These are phyloP conservation scores for Saccharomycopsis malanga DNA, from an alignment of 805 yeast genomes.

Conservation along the genomic window DNA sequence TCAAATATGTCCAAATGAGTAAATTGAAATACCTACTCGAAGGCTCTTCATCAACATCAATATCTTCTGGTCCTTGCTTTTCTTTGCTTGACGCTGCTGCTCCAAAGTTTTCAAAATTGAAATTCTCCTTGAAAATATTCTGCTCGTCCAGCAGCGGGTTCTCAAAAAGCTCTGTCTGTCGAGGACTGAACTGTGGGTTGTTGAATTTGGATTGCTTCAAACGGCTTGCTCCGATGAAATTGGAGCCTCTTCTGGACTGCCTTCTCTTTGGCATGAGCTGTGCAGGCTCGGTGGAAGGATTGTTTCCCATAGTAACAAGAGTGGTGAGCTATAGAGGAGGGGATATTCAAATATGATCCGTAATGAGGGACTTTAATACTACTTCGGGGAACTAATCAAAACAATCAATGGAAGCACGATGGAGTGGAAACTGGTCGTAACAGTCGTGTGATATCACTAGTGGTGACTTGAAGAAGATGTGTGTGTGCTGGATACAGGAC, in stretches of 20 bases:
- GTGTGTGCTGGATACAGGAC: too few relatives aligned
- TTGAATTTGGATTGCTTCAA: neutral
- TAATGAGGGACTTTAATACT: too few relatives aligned
- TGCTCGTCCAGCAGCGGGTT: neutral
- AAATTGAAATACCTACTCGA: neutral
- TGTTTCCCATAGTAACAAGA: slow-evolving; percentile 12
- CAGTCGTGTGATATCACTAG: too few relatives aligned
- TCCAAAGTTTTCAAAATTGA: neutral
- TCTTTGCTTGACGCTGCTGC: neutral
- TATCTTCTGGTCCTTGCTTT: neutral
- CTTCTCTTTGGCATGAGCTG: neutral
- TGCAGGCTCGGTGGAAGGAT: slow-evolving; percentile 7
- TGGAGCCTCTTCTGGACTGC: slow-evolving; percentile 5
- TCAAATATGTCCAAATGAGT: neutral
- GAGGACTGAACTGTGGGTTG: neutral
- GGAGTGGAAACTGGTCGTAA: too few relatives aligned
- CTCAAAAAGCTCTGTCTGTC: neutral
- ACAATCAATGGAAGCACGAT: too few relatives aligned
- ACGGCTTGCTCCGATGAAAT: slow-evolving; percentile 7
- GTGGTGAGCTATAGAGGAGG: neutral
- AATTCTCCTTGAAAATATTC: too few relatives aligned
- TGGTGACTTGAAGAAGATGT: too few relatives aligned
- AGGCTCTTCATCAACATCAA: too few relatives aligned
- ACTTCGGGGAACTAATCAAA: too few relatives aligned
- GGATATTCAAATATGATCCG: too few relatives aligned